Conservation (phyloP, 345 rosid species). For the Melastoma malabathricum region DNA sequence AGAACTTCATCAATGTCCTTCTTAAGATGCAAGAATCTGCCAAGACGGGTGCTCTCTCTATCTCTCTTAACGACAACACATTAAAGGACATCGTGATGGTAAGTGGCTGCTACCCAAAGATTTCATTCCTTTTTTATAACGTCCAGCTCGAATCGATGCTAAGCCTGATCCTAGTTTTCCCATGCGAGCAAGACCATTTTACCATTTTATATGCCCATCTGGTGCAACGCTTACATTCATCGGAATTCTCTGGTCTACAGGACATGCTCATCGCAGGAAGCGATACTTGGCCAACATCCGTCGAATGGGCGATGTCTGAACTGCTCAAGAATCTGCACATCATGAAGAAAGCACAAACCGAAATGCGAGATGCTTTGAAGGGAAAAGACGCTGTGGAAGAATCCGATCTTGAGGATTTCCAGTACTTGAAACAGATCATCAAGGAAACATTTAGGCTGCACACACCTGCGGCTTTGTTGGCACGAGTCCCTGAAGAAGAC, state of each 20-base stretch:
- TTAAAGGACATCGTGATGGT: slow-evolving; percentile 4
- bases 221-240: not conserved
- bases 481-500: slow-evolving; percentile 13
- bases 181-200: no score
- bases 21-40: not conserved
- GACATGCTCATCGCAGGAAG: slow-evolving; percentile 12
- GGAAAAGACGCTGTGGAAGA: slow-evolving; percentile 5
- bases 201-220: no score
- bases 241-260: not conserved
- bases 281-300: slow-evolving; percentile 3
- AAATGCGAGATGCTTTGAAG: slow-evolving; percentile 7
- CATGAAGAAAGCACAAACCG: slow-evolving; percentile 15
- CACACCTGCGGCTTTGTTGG: slow-evolving; percentile 14
- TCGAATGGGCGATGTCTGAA: slow-evolving; percentile 23
- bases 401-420: slow-evolving; percentile 5
- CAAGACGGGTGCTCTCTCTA: not conserved
- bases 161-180: no score
- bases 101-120: not conserved
- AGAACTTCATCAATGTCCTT: slow-evolving; percentile 1
- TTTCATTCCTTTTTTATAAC: no score
- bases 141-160: no score
- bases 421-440: slow-evolving; percentile 13
- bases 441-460: slow-evolving; percentile 20
- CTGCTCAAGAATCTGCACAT: slow-evolving; percentile 10
- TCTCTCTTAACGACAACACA: not conserved